These are phyloP conservation scores for Sphaerulina musiva DNA, from an alignment of 2,329 filamentous ascomycete genomes.

Conservation along the genomic window DNA sequence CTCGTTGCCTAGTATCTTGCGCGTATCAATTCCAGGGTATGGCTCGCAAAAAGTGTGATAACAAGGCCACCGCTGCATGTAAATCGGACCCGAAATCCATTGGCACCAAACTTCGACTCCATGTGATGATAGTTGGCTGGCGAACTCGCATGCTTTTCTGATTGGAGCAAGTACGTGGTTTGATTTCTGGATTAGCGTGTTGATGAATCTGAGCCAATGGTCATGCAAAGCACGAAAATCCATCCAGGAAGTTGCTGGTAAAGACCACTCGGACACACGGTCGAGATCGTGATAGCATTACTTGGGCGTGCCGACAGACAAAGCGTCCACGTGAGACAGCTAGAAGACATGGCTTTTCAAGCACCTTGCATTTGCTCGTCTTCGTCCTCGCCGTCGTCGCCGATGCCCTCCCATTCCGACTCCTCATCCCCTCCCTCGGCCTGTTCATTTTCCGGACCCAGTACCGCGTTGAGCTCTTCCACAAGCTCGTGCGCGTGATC, in stretches of 20 bases:
- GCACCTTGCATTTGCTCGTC: constrained; percentile 27
- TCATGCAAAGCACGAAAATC: neutral
- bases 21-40: neutral
- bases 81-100: constrained; percentile 1
- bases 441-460: constrained; percentile 41
- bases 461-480: constrained; percentile 39
- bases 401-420: constrained; percentile 33
- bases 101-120: neutral
- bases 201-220: neutral
- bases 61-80: neutral
- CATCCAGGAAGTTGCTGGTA: neutral
- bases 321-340: neutral
- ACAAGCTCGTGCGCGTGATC: constrained; percentile 70
- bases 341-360: constrained; percentile 11
- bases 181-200: neutral
- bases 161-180: neutral
- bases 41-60: neutral
- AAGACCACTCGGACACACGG: neutral
- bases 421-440: constrained; percentile 39
- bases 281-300: neutral
- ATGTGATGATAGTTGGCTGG: neutral
- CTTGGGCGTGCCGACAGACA: neutral
- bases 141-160: neutral
- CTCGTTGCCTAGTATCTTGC: neutral
- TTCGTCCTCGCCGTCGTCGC: constrained; percentile 32